A percentile compares a stretch with the other conserved stretches of the same genome.
Evolutionary conservation across 192 early-diverging fungal genomes (phyloP).

Genomic region (Chytriomyces confervae): DNA sequence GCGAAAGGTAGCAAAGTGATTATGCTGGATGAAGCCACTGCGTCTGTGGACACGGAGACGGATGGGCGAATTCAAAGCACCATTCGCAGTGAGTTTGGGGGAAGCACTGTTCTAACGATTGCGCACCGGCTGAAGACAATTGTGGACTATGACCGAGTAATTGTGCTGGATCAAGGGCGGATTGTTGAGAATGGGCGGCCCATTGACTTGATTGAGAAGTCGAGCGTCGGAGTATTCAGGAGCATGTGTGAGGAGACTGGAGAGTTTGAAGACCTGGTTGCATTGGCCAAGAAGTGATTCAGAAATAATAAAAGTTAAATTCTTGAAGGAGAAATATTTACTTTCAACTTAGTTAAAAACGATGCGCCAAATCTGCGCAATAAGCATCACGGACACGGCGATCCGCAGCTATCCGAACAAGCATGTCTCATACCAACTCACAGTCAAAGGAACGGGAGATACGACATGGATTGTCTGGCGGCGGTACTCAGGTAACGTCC

Average conservation of each 20-base stretch:
- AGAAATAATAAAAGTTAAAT: no score
- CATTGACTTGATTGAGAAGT: slow-evolving; percentile 49
- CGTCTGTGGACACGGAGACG: slow-evolving; percentile 62
- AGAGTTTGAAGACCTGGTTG: slow-evolving; percentile 74
- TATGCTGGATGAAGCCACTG: slow-evolving; percentile 77
- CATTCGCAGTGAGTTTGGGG: slow-evolving; percentile 73
- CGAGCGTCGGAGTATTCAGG: slow-evolving; percentile 63
- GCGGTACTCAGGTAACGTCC: slow-evolving; percentile 37
- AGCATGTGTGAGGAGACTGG: slow-evolving; percentile 84
- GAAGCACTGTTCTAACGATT: slow-evolving; percentile 79
- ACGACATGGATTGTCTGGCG: slow-evolving; percentile 87
- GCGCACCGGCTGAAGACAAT: slow-evolving; percentile 82
- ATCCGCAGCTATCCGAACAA: slow-evolving; percentile 61
- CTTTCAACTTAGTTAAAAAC: slow-evolving; percentile 32
- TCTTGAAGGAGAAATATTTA: not conserved
- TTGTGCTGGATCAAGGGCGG: slow-evolving; percentile 50
- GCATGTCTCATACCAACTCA: slow-evolving; percentile 76
- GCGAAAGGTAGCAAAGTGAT: slow-evolving; percentile 73
- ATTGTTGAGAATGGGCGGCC: slow-evolving; percentile 60
- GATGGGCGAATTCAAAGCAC: slow-evolving; percentile 75
- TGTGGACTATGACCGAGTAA: slow-evolving; percentile 60
- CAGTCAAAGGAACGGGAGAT: slow-evolving; percentile 72
- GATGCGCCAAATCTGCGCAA: slow-evolving; percentile 63
- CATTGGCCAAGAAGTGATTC: slow-evolving; percentile 47
- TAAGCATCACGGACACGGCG: slow-evolving; percentile 60